phyloP scores from a whole-genome alignment of 2,329 filamentous ascomycete species.

The Botrytis aclada region DNA sequence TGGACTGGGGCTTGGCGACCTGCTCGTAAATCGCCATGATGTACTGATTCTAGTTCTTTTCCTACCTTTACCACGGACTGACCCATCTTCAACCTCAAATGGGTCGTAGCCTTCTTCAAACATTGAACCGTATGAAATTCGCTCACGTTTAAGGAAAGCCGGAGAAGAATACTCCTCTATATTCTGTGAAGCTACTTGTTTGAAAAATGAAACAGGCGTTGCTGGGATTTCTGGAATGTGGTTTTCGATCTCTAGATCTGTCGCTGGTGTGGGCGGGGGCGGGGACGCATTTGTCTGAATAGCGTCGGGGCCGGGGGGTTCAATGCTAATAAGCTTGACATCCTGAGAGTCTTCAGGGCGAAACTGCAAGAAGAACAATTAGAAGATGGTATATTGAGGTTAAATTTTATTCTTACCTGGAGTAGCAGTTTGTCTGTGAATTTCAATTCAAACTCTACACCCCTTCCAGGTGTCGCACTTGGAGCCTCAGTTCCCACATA shows the following conservation, averaged over 20 bases:
- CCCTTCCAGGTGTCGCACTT: conserved; percentile 48
- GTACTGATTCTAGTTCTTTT: conserved; percentile 67
- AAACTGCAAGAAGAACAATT: conserved; percentile 40
- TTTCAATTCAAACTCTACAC: conserved; percentile 57
- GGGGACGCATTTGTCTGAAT: conserved; percentile 23
- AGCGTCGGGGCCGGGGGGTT: conserved; percentile 41
- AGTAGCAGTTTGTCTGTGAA: conserved; percentile 51
- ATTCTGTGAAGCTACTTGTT: conserved; percentile 40
- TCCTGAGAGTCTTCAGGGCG: conserved; percentile 48
- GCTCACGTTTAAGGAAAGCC: conserved; percentile 70
- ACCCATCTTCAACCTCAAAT: conserved; percentile 64
- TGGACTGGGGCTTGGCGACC: conserved; percentile 65
- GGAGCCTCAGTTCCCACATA: conserved; percentile 48
- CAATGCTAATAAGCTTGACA: conserved; percentile 51
- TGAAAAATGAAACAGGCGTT: conserved; percentile 23
- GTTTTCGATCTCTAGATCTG: conserved; percentile 23
- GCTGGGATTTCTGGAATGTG: conserved; percentile 27
- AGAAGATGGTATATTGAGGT: conserved; percentile 24
- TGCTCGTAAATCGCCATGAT: conserved; percentile 72
- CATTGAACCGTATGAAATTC: conserved; percentile 65
- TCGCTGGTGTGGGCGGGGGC: conserved; percentile 25
- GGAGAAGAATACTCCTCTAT: conserved; percentile 67
- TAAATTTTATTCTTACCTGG: conserved; percentile 39
- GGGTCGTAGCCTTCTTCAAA: conserved; percentile 64
- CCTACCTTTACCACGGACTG: conserved; percentile 56